phyloP scores from a whole-genome alignment of 345 rosid species.

The Eucalyptus lansdowneana region DNA sequence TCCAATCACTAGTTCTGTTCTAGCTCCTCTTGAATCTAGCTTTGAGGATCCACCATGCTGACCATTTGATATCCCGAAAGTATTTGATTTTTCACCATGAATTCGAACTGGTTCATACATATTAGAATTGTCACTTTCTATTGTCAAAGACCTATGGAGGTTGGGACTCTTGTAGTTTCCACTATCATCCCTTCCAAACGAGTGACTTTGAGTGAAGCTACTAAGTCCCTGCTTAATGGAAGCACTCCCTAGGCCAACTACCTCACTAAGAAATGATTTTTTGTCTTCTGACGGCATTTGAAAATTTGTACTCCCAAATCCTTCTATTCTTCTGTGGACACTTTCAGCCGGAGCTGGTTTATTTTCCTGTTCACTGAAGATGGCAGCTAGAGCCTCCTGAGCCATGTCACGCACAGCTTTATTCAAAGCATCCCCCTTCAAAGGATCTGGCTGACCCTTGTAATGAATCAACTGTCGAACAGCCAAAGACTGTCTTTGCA shows the following conservation, averaged over 20 bases:
- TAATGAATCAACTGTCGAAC: slow-evolving; percentile 81
- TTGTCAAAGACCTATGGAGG: slow-evolving; percentile 83
- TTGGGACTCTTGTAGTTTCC: slow-evolving; percentile 79
- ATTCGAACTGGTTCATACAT: slow-evolving; percentile 64
- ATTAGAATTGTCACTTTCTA: slow-evolving; percentile 47
- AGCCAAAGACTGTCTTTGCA: slow-evolving; percentile 89
- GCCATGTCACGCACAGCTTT: slow-evolving; percentile 92
- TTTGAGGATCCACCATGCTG: slow-evolving; percentile 55
- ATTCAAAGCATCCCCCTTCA: slow-evolving; percentile 91
- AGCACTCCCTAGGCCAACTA: slow-evolving; percentile 93
- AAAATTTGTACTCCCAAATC: slow-evolving; percentile 86
- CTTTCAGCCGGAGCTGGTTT: slow-evolving; percentile 53
- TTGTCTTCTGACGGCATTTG: slow-evolving; percentile 68
- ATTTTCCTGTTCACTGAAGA: slow-evolving; percentile 68
- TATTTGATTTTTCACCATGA: slow-evolving; percentile 29
- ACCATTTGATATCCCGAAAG: slow-evolving; percentile 29
- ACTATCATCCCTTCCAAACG: slow-evolving; percentile 50
- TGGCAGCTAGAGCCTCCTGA: slow-evolving; percentile 70
- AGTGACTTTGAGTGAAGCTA: slow-evolving; percentile 61
- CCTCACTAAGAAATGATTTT: slow-evolving; percentile 87
- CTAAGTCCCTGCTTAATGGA: slow-evolving; percentile 87
- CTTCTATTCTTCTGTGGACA: slow-evolving; percentile 68
- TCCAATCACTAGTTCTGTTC: slow-evolving; percentile 16
- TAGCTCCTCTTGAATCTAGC: slow-evolving; percentile 24
- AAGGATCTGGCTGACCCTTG: slow-evolving; percentile 75